Evolutionary conservation across 1,284 basidiomycete genomes (phyloP), one percentile per base, ranked within the genome.

Genomic region (Gomphus bonarii): DNA sequence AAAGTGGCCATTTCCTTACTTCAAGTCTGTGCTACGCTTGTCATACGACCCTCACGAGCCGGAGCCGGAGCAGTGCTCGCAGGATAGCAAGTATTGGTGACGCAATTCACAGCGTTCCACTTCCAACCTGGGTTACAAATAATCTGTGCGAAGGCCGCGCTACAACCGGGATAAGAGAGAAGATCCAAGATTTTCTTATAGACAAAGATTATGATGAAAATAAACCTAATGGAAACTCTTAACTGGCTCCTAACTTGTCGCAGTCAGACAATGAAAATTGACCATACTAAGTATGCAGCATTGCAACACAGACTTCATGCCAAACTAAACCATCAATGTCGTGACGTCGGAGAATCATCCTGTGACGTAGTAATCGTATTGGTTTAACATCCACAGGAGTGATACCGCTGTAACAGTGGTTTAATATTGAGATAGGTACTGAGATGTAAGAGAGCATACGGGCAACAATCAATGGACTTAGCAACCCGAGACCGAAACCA

Each of bases 391-490:
- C 90, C 91, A 93, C 54, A 84, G 68, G 53, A 91, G 72, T 4
- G 87, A 88, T 1, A 74, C 70, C 7, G 81, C 88, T 91, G 62
- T 43, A 59, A 55, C 14, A n/a, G 56, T 57, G 43, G 43, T 30
- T 56, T 46, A n/a, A 51, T 20, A 8, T 5, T 18, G 12, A 4
- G 9, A 18, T 12, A 11, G 9, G 44, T 43, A 44, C 16, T 7
- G 51, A 12, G 33, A 44, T 16, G 52, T 22, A 47, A 5, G 33
- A 52, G 38, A 46, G 74, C 91, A 75, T 69, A 97, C 95, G 84
- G 14, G 92, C 86, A 20, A 98, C 90, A 59, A 97, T 74, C 54
- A 95, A 74, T 0, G 95, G 91, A 59, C 84, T 84, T 48, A 94
- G 67, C 28, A 85, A 79, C 0, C 84, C 85, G 0, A 75, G 65